Evolutionary conservation across 371 early-diverging fungal genomes (phyloP).

Genomic region (Parasitella parasitica): DNA sequence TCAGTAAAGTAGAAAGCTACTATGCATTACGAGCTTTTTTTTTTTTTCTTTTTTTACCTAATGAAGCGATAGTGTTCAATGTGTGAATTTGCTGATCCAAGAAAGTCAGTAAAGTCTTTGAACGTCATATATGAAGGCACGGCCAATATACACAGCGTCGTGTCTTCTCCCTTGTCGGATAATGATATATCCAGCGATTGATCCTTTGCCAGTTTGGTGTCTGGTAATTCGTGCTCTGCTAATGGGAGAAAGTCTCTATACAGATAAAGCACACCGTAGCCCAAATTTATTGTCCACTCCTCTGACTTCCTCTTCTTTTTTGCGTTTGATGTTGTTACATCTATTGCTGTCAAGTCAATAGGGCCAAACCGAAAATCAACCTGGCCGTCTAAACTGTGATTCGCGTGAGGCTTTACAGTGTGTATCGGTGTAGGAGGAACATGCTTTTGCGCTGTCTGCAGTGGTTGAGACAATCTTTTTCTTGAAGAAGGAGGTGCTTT

Average conservation of each 20-base stretch:
- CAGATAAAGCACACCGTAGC: constrained; percentile 72
- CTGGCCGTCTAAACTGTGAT: constrained; percentile 12
- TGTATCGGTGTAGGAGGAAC: constrained; percentile 31
- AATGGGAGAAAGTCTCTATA: constrained; percentile 57
- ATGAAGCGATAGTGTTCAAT: constrained; percentile 72
- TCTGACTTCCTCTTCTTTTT: constrained; percentile 9
- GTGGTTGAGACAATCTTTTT: constrained; percentile 7
- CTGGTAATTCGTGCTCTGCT: constrained; percentile 27
- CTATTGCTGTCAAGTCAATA: constrained; percentile 19
- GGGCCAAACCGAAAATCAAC: constrained; percentile 36
- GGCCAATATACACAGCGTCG: constrained; percentile 72
- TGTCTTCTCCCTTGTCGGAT: constrained; percentile 30
- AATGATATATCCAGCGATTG: constrained; percentile 6
- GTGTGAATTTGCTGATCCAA: constrained; percentile 59
- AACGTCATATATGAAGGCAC: constrained; percentile 88
- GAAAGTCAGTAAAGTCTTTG: constrained; percentile 81
- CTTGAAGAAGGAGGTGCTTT: not conserved
- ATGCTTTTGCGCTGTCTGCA: constrained; percentile 7
- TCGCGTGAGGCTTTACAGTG: constrained; percentile 2
- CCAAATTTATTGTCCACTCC: constrained; percentile 21
- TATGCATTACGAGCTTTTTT: too few relatives aligned
- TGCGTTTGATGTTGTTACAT: not conserved
- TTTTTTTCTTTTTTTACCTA: too few relatives aligned
- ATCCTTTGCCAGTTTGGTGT: constrained; percentile 17
- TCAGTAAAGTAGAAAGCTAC: too few relatives aligned